Conservation (phyloP, 768 basidiomycete genomes). For the Russula vinacea region DNA sequence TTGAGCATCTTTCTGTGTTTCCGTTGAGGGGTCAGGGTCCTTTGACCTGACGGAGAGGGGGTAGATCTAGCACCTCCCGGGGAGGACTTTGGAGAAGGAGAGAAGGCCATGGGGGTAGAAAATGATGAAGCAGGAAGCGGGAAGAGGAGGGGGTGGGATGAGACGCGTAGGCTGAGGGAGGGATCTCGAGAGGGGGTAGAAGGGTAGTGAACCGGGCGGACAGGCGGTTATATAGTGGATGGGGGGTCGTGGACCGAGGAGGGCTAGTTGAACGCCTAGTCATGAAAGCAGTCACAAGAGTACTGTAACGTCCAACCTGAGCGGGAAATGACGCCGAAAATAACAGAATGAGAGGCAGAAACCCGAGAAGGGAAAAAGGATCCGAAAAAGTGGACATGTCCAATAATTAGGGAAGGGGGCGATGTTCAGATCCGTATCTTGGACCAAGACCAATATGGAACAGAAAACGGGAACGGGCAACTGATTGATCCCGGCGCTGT, state of each 20-base stretch:
- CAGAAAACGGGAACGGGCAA: slow-evolving; percentile 12
- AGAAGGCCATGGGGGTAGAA: slow-evolving; percentile 28
- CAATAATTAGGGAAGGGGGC: slow-evolving; percentile 15
- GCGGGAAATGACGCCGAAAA: slow-evolving; percentile 31
- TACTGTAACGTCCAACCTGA: slow-evolving; percentile 25
- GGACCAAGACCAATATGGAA: slow-evolving; percentile 20
- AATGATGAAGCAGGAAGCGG: slow-evolving; percentile 23
- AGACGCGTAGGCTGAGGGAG: neutral
- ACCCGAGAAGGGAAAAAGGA: slow-evolving; percentile 28
- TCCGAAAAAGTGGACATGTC: slow-evolving; percentile 34
- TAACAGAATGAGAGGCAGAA: slow-evolving; percentile 33
- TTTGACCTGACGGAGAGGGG: slow-evolving; percentile 33
- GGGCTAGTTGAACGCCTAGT: slow-evolving; percentile 28
- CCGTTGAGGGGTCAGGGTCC: slow-evolving; percentile 64
- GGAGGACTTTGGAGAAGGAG: slow-evolving; percentile 35
- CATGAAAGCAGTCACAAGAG: slow-evolving; percentile 32
- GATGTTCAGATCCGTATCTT: slow-evolving; percentile 12
- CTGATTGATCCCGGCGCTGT: slow-evolving; percentile 6
- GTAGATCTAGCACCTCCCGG: slow-evolving; percentile 20
- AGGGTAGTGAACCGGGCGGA: slow-evolving; percentile 21
- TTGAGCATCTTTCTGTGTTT: slow-evolving; percentile 84
- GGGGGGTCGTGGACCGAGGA: slow-evolving; percentile 23
- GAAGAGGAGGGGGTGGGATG: neutral
- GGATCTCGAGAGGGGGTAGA: slow-evolving; percentile 16
- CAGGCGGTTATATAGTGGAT: slow-evolving; percentile 28